Conservation (phyloP, 352 stramenopile genomes). For the Phytophthora hibernalis region DNA sequence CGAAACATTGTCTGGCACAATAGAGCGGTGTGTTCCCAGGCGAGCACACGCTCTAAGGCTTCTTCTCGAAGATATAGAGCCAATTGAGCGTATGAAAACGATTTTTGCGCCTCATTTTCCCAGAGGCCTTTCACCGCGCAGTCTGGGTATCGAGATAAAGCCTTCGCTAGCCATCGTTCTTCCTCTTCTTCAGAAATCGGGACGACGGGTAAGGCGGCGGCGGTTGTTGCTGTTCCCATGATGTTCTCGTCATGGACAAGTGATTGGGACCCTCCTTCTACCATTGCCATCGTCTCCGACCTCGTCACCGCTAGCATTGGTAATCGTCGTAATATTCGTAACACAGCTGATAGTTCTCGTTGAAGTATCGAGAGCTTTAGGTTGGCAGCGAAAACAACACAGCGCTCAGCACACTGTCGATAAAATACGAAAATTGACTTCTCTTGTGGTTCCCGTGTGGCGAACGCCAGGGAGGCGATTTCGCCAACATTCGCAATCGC, state of each 20-base stretch:
- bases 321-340: constrained; percentile 29
- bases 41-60: constrained; percentile 64
- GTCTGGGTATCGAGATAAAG: constrained; percentile 48
- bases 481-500: constrained; percentile 61
- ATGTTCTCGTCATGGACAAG: constrained; percentile 8
- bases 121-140: constrained; percentile 62
- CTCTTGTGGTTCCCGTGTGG: constrained; percentile 60
- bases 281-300: background rate
- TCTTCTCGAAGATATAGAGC: constrained; percentile 71
- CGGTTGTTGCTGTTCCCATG: constrained; percentile 6
- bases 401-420: constrained; percentile 55
- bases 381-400: constrained; percentile 70
- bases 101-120: constrained; percentile 49
- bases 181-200: constrained; percentile 38
- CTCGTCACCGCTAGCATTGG: constrained; percentile 1
- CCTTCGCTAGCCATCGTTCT: constrained; percentile 29
- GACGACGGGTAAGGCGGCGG: constrained; percentile 22
- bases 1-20: constrained; percentile 63
- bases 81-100: constrained; percentile 66
- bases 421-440: constrained; percentile 49
- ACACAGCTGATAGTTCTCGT: constrained; percentile 52
- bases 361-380: constrained; percentile 57
- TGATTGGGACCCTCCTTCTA: background rate
- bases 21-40: constrained; percentile 56
- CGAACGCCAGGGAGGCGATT: constrained; percentile 57